phyloP scores from a whole-genome alignment of 2,329 filamentous ascomycete genomes.

The Dactylonectria estremocensis region DNA sequence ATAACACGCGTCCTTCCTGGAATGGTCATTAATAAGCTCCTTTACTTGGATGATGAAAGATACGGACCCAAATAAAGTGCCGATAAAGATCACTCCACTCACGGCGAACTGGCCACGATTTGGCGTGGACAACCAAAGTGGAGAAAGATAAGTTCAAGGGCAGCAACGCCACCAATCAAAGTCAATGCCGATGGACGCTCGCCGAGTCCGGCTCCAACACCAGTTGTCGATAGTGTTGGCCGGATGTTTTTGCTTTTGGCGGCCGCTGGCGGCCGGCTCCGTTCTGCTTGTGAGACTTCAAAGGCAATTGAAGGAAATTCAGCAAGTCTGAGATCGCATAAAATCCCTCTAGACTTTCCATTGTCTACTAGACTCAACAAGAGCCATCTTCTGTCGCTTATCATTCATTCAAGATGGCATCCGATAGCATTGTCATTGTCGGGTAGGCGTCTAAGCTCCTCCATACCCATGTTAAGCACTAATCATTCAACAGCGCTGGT shows the following conservation, averaged over 20 bases:
- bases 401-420: background rate
- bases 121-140: background rate
- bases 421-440: slow-evolving; percentile 17
- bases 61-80: background rate
- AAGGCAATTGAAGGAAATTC: background rate
- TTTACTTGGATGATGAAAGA: background rate
- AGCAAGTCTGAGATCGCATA: background rate
- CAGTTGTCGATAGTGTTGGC: background rate
- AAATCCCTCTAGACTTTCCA: background rate
- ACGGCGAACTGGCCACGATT: background rate
- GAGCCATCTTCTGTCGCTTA: background rate
- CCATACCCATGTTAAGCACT: background rate
- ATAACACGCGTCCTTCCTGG: background rate
- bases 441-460: slow-evolving; percentile 2
- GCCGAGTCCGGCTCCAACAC: background rate
- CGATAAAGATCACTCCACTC: background rate
- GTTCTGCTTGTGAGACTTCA: background rate
- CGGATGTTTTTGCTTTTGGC: background rate
- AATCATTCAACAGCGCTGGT: slow-evolving; percentile 49
- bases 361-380: background rate
- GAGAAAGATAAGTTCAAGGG: background rate
- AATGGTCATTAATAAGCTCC: background rate
- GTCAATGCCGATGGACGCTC: background rate
- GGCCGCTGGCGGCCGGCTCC: too few species aligned
- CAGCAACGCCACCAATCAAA: slow-evolving; percentile 2